A percentile compares a stretch with the other conserved stretches of the same genome.
Conservation (phyloP, 768 basidiomycete species). For the Rhodocollybia butyracea region DNA sequence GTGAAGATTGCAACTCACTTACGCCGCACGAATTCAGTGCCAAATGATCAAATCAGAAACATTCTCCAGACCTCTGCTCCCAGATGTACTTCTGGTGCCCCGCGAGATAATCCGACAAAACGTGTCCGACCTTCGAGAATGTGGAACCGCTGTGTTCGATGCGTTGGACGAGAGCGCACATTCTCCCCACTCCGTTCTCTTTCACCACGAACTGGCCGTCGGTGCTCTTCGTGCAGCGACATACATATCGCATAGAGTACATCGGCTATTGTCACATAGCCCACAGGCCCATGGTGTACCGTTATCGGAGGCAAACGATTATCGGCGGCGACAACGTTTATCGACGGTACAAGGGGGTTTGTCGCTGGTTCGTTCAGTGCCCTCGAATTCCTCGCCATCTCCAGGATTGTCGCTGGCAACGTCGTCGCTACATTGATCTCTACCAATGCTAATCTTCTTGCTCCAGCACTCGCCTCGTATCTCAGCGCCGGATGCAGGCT, state of each 20-base stretch:
- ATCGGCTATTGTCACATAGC: conserved; percentile 1
- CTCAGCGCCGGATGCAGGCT: background rate
- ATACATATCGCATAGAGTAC: background rate
- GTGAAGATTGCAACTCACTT: background rate
- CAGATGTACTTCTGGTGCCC: background rate
- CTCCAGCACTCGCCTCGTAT: background rate
- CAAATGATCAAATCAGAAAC: background rate
- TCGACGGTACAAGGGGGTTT: background rate
- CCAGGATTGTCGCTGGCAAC: background rate
- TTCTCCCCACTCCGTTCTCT: background rate
- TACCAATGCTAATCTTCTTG: background rate
- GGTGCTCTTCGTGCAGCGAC: background rate
- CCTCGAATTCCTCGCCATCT: background rate
- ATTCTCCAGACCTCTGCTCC: conserved; percentile 1
- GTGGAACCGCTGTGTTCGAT: background rate
- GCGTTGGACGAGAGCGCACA: background rate
- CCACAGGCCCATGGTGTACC: background rate
- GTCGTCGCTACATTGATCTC: background rate
- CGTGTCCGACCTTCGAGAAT: background rate
- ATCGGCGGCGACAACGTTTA: background rate
- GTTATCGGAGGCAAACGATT: too few species aligned
- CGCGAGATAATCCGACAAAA: background rate
- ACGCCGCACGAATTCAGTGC: background rate
- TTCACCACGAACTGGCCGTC: background rate
- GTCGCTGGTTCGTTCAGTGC: background rate